These are phyloP conservation scores for Acer saccharum DNA, from an alignment of 345 rosid species.

Conservation along the genomic window DNA sequence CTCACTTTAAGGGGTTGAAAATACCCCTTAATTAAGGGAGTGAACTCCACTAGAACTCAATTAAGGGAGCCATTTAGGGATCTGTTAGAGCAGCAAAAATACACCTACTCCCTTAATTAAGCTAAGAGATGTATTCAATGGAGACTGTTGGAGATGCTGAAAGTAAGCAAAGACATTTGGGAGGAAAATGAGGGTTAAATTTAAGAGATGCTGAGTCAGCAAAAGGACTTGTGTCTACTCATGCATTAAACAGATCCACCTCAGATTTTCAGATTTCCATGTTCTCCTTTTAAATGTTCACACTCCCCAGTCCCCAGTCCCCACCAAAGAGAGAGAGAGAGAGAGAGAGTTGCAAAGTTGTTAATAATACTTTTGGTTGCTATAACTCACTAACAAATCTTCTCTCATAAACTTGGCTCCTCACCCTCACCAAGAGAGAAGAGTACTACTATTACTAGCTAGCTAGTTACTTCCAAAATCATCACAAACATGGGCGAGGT, in stretches of 20 bases:
- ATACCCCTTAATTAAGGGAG: too few relatives aligned
- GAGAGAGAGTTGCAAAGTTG: background rate
- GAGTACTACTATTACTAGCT: background rate
- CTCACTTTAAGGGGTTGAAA: too few relatives aligned
- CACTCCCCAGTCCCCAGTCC: conserved; percentile 13
- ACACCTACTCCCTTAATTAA: too few relatives aligned
- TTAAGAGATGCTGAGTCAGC: conserved; percentile 25
- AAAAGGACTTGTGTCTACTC: conserved; percentile 24
- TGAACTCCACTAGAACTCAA: too few relatives aligned
- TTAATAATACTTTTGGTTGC: background rate
- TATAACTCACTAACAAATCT: background rate
- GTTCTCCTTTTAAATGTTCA: conserved; percentile 10
- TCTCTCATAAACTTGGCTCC: background rate
- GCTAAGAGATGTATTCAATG: too few relatives aligned
- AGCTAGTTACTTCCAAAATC: background rate
- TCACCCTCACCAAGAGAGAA: background rate
- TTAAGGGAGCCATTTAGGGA: too few relatives aligned
- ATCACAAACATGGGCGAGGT: conserved; percentile 56
- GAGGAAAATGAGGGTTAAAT: too few relatives aligned
- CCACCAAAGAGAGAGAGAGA: background rate
- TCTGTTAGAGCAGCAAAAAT: too few relatives aligned
- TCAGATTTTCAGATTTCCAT: conserved; percentile 30
- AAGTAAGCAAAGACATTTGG: too few relatives aligned
- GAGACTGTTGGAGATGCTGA: too few relatives aligned
- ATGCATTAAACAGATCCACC: conserved; percentile 33